Conservation (phyloP, 2,329 filamentous ascomycete genomes). For the Lecanicillium sp. region DNA sequence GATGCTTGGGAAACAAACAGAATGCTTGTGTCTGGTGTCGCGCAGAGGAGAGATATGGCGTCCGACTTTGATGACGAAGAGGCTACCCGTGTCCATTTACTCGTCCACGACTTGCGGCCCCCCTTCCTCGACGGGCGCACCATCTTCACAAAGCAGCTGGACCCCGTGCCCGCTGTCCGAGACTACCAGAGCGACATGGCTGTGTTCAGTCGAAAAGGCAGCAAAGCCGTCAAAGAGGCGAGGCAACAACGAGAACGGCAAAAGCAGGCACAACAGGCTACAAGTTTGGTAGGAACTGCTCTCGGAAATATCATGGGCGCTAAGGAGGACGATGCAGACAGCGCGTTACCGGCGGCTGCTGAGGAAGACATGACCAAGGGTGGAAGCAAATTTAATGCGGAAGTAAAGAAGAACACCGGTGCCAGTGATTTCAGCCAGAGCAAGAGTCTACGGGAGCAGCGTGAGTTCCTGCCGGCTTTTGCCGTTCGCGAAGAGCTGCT, state of each 20-base stretch:
- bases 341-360: constrained; percentile 67
- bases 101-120: constrained; percentile 89
- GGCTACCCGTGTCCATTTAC: constrained; percentile 75
- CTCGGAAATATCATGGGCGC: constrained; percentile 93
- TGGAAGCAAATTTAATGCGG: constrained; percentile 73
- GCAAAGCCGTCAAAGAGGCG: constrained; percentile 83
- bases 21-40: constrained; percentile 94
- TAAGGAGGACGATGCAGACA: constrained; percentile 88
- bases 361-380: constrained; percentile 59
- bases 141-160: constrained; percentile 94
- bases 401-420: constrained; percentile 79
- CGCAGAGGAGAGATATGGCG: constrained; percentile 76
- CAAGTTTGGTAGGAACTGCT: constrained; percentile 83
- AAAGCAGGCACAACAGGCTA: constrained; percentile 90
- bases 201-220: constrained; percentile 92
- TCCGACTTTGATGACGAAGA: constrained; percentile 90
- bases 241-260: constrained; percentile 89
- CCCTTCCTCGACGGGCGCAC: constrained; percentile 92
- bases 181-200: constrained; percentile 98
- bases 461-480: constrained; percentile 91
- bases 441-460: constrained; percentile 83
- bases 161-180: constrained; percentile 85
- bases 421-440: constrained; percentile 89
- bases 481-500: constrained; percentile 90
- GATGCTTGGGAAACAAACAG: constrained; percentile 99